Evolutionary conservation across 2,329 filamentous ascomycete genomes (phyloP).

Genomic region (Cercospora beticola): DNA sequence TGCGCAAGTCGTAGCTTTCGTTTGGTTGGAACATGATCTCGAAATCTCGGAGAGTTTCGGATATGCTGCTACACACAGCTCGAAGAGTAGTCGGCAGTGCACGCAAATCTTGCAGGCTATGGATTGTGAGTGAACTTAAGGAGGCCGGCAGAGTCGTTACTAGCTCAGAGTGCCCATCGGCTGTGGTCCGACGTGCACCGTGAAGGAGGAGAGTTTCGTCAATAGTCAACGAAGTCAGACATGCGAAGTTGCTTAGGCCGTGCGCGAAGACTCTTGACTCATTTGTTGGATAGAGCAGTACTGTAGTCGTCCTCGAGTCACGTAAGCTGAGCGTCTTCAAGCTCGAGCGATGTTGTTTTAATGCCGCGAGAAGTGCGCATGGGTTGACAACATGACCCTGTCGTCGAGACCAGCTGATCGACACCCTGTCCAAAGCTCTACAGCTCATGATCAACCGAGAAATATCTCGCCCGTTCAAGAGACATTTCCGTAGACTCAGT

Average conservation of each 20-base stretch:
- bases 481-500: background rate
- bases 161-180: background rate
- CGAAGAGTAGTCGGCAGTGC: background rate
- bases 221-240: background rate
- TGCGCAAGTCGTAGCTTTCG: background rate
- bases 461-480: background rate
- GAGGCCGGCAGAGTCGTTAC: background rate
- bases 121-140: background rate
- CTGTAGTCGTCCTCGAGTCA: background rate
- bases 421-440: background rate
- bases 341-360: background rate
- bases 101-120: background rate
- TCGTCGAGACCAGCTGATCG: background rate
- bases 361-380: background rate
- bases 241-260: background rate
- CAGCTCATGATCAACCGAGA: background rate
- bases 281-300: background rate
- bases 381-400: background rate
- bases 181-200: background rate
- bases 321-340: background rate
- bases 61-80: background rate
- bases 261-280: background rate
- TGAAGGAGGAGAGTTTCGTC: background rate
- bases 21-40: background rate
- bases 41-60: background rate